These are phyloP conservation scores for Boletus reticuloceps DNA, from an alignment of 768 basidiomycete genomes.

Conservation along the genomic window DNA sequence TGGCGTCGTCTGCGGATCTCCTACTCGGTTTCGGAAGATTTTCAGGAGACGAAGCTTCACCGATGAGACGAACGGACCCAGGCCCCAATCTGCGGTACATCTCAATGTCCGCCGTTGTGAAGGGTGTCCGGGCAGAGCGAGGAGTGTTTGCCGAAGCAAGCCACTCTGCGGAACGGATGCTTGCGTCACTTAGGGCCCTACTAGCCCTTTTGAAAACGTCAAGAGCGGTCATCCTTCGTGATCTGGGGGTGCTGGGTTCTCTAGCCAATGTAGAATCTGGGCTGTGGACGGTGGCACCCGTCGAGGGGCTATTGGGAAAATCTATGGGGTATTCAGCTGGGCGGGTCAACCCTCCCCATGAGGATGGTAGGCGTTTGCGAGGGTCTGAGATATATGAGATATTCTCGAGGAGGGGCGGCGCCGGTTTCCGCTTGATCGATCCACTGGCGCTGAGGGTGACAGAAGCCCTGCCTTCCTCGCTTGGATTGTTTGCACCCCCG, in stretches of 20 bases:
- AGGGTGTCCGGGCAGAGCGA: slow-evolving; percentile 1
- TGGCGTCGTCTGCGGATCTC: slow-evolving; percentile 6
- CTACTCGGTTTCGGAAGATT: neutral
- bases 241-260: slow-evolving; percentile 7
- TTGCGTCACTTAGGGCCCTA: slow-evolving; percentile 24
- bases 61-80: neutral
- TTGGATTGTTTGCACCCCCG: slow-evolving; percentile 2
- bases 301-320: slow-evolving; percentile 11
- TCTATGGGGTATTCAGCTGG: neutral
- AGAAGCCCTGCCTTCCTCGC: slow-evolving; percentile 10
- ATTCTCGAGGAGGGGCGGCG: slow-evolving; percentile 25
- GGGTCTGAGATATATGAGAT: slow-evolving; percentile 7
- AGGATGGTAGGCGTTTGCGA: slow-evolving; percentile 7
- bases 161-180: slow-evolving; percentile 33
- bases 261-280: neutral
- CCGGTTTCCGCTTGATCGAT: slow-evolving; percentile 32
- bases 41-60: neutral
- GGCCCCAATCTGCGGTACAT: slow-evolving; percentile 21
- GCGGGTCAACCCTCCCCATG: slow-evolving; percentile 26
- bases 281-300: neutral
- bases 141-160: slow-evolving; percentile 23
- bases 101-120: slow-evolving; percentile 24
- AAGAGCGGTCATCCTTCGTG: slow-evolving; percentile 14
- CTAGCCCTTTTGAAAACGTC: slow-evolving; percentile 20
- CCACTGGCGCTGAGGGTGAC: slow-evolving; percentile 13